These are phyloP conservation scores for Aspergillus ruber DNA, from an alignment of 2,329 filamentous ascomycete genomes.

Conservation along the genomic window DNA sequence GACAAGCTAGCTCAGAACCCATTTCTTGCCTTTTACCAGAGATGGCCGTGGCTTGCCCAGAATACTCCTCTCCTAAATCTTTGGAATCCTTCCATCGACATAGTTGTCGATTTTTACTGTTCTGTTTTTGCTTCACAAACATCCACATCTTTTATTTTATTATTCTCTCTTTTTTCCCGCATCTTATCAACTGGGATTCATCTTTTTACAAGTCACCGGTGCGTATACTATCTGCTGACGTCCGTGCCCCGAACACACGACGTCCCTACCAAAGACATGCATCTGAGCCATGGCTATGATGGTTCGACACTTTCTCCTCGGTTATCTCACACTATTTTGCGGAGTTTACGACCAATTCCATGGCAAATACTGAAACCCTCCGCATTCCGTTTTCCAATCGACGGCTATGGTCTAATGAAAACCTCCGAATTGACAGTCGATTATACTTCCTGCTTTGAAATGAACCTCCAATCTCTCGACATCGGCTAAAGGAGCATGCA, in stretches of 20 bases:
- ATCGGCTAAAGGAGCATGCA: not conserved
- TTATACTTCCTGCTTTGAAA: not conserved
- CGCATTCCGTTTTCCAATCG: too few species aligned
- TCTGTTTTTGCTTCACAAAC: conserved; percentile 16
- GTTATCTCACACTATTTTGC: too few species aligned
- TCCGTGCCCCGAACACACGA: conserved; percentile 2
- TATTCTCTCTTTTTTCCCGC: not conserved
- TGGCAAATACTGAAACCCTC: too few species aligned
- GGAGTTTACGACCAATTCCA: not conserved
- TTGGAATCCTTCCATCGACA: conserved; percentile 46
- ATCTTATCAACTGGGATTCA: not conserved
- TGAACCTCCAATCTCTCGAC: not conserved
- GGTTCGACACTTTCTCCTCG: too few species aligned
- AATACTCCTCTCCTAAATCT: conserved; percentile 55
- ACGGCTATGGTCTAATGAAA: not conserved
- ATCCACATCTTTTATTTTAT: not conserved
- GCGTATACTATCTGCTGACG: conserved; percentile 3
- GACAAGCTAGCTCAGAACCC: conserved; percentile 65
- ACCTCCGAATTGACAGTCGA: not conserved
- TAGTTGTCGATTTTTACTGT: conserved; percentile 37
- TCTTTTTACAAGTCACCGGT: conserved; percentile 1
- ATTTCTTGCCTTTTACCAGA: conserved; percentile 77
- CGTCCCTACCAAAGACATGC: not conserved
- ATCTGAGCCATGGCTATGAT: too few species aligned
- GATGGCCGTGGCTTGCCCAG: conserved; percentile 63